Evolutionary conservation across 805 yeast genomes (phyloP).

Genomic region (Teunomyces atbi): DNA sequence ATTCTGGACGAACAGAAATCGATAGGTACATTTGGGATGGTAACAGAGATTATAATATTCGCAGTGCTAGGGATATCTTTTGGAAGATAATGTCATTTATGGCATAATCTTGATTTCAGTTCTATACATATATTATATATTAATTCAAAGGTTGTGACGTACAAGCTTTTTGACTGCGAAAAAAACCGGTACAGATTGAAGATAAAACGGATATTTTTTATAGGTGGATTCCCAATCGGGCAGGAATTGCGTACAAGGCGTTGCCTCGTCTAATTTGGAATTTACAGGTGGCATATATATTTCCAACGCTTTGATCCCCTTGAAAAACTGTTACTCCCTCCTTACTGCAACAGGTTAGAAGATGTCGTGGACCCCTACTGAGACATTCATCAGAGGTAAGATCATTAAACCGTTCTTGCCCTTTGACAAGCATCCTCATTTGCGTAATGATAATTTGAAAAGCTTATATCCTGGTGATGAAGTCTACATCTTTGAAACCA

Average conservation of each 20-base stretch:
- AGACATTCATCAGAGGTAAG: conserved; percentile 34
- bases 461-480: conserved; percentile 77
- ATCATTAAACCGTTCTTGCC: conserved; percentile 41
- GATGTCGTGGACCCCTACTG: conserved; percentile 42
- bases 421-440: conserved; percentile 38
- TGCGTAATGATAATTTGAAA: conserved; percentile 39
- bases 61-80: conserved; percentile 31
- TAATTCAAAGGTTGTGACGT: neutral
- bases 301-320: neutral
- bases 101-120: conserved; percentile 19
- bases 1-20: conserved; percentile 79
- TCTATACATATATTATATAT: neutral
- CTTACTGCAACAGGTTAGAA: neutral
- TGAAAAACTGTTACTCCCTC: neutral
- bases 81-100: conserved; percentile 32
- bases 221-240: neutral
- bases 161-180: neutral
- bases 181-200: neutral
- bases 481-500: conserved; percentile 67
- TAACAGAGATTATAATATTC: conserved; percentile 44
- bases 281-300: neutral
- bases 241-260: neutral
- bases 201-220: neutral
- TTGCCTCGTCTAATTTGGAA: neutral
- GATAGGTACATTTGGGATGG: conserved; percentile 84